Conservation (phyloP, 768 basidiomycete species). For the Pisolithus tinctorius region DNA sequence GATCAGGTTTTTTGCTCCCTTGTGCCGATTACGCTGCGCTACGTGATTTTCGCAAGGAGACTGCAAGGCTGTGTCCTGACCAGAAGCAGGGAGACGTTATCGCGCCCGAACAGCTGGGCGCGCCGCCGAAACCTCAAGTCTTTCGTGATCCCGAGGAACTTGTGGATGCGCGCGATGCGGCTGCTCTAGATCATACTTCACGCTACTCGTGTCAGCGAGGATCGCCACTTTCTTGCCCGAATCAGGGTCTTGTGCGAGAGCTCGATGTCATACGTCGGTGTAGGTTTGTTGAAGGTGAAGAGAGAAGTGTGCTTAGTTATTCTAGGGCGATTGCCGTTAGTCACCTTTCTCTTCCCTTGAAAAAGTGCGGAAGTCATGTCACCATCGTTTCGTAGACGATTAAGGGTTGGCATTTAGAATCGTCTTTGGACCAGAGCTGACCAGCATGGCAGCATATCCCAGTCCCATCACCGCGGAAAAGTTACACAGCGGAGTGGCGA, state of each 20-base stretch:
- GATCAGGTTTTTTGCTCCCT: conserved; percentile 36
- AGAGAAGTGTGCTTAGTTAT: conserved; percentile 64
- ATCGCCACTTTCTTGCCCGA: conserved; percentile 62
- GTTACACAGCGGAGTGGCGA: conserved; percentile 32
- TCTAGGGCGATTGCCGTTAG: conserved; percentile 64
- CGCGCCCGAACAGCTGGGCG: not conserved
- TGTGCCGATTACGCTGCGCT: conserved; percentile 55
- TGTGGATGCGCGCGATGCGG: conserved; percentile 10
- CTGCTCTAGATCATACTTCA: conserved; percentile 22
- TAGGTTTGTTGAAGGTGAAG: conserved; percentile 61
- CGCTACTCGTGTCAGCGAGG: conserved; percentile 55
- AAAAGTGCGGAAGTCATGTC: conserved; percentile 1
- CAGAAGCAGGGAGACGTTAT: not conserved
- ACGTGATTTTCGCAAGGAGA: conserved; percentile 41
- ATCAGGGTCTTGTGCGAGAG: conserved; percentile 55
- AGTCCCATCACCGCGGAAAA: conserved; percentile 31
- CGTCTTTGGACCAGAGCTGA: not conserved
- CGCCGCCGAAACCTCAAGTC: not conserved
- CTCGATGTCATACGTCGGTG: conserved; percentile 51
- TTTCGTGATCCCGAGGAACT: conserved; percentile 17
- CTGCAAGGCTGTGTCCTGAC: conserved; percentile 38
- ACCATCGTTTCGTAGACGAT: conserved; percentile 28
- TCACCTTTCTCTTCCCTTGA: conserved; percentile 2
- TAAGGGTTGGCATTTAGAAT: conserved; percentile 33
- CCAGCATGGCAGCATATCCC: conserved; percentile 40